Evolutionary conservation across 768 basidiomycete species (phyloP), one percentile per base, ranked within the genome.

Genomic region (Asterophora lycoperdoides): DNA sequence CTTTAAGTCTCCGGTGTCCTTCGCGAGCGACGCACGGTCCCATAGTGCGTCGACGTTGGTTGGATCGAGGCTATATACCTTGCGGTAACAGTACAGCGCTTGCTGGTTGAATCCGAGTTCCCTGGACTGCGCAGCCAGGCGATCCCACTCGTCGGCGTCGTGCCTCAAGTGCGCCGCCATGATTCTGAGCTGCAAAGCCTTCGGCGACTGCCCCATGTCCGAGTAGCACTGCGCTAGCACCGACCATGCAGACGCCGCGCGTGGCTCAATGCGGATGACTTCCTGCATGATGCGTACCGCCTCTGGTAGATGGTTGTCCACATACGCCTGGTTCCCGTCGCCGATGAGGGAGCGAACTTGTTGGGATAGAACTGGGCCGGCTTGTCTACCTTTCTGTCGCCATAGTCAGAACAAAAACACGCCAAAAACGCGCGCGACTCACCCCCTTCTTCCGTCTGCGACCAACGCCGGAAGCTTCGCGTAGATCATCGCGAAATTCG

Each of bases 221-320:
- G 82, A 78, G 60, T 92, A 86, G 58, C 89, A 90, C 54, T 86
- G 80, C 2, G 89, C 91, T 5, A 97, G 78, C 0, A 93, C 89
- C 7, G 83, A 80, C 94, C 94, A 99, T 1, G 93, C 89, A 2
- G 80, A 68, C 0, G 77, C 73, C 1, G 92, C 87, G 14, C 88
- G 80, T 2, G 94, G 92, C 62, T 99, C 95, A 48, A 93, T 90
- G 8, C 91, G 81, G 46, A 99, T 92, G 55, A 96, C 89, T 61
- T 98, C 92, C 61, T 86, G 84, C 80, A 93, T 89, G 19, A 85
- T 76, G 15, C 81, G 78, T 30, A 92, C 82, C 1, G 92, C 85
- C 56, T 85, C 76, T 2, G 73, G 67, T 8, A 83, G 68, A 47
- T 90, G 68, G 51, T 72, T 79, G 57, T 86, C 80, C 42, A 94